Base-by-base conservation (phyloP, 768 basidiomycete species). In the Suillus decipiens region DNA sequence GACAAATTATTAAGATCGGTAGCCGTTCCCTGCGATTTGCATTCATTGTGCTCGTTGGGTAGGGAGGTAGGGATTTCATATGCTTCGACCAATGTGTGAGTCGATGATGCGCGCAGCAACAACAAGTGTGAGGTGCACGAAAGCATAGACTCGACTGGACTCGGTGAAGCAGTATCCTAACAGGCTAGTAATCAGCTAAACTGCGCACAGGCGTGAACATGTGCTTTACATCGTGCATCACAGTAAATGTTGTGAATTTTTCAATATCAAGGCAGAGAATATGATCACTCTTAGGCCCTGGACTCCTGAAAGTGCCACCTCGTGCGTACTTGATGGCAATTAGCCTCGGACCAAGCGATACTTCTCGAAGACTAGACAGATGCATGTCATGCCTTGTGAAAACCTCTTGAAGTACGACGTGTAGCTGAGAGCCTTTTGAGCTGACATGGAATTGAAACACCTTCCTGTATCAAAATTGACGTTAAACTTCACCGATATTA, bases 181-280 rank as follows among this genome's bases (percentile, higher is more conserved):
- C 19, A 41, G 19, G 34, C 19, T 31, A 31, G 11, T 31, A 39
- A 41, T 57, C 56, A 57, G 56, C 56, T 12, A 57, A 57, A 39
- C 24, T 57, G 39, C 19, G 24, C 41, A 37, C 19, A 28, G 24
- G 12, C 7, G 41, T 24, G 14, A 28, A 57, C 39, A 11, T 28
- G 24, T 41, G 39, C 39, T 28, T 57, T 57, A 57, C 56, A 57
- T 57, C 41, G 56, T 57, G 56, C 3, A 39, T 19, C 56, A 57
- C 56, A 28, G 56, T 57, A 7, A 41, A 41, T 31, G 41, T 41
- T 41, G 39, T 28, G 17, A 41, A 41, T 31, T 17, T 41, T 42
- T 57, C 56, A 41, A 57, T 57, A 28, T 57, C 56, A 41, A 57
- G 56, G 17, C 56, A 57, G 28, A 57, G 56, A 57, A 57, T 57